phyloP scores from a whole-genome alignment of 768 basidiomycete genomes.

The Exsudoporus frostii region DNA sequence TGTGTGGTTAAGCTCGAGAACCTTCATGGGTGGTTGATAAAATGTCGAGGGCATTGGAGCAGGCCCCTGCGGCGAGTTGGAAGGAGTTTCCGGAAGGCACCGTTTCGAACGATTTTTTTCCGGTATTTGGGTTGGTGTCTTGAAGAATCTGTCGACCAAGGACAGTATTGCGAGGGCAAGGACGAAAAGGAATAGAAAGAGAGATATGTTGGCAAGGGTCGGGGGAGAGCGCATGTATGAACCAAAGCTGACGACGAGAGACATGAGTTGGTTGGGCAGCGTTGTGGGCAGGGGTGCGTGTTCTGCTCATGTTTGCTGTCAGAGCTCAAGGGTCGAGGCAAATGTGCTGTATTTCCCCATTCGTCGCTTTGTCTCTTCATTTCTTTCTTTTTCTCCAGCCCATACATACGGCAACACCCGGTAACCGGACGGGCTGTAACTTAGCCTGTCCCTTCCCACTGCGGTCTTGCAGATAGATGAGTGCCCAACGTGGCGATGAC shows the following conservation, averaged over 20 bases:
- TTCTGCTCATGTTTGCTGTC: slow-evolving; percentile 28
- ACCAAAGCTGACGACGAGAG: background rate
- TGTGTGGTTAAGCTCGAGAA: slow-evolving; percentile 1
- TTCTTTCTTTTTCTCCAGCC: background rate
- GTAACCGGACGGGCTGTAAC: too few relatives aligned
- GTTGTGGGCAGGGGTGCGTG: slow-evolving; percentile 18
- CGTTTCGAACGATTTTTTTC: background rate
- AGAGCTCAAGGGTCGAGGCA: background rate
- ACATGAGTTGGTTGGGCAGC: slow-evolving; percentile 8
- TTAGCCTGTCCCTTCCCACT: slow-evolving; percentile 4
- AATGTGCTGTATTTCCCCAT: slow-evolving; percentile 11
- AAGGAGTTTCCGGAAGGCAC: background rate
- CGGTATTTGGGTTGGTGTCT: background rate
- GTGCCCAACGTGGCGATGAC: slow-evolving; percentile 62
- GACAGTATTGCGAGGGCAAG: slow-evolving; percentile 8
- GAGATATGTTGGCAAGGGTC: slow-evolving; percentile 10
- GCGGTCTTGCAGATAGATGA: slow-evolving; percentile 14
- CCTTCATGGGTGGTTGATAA: slow-evolving; percentile 8
- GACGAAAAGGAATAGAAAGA: background rate
- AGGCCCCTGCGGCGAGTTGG: background rate
- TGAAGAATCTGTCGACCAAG: slow-evolving; percentile 3
- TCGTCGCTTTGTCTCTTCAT: background rate
- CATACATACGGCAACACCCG: background rate
- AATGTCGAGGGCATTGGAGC: slow-evolving; percentile 19
- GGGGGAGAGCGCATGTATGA: slow-evolving; percentile 8